phyloP scores from a whole-genome alignment of 129 eudicot species.

The Logfia minima region DNA sequence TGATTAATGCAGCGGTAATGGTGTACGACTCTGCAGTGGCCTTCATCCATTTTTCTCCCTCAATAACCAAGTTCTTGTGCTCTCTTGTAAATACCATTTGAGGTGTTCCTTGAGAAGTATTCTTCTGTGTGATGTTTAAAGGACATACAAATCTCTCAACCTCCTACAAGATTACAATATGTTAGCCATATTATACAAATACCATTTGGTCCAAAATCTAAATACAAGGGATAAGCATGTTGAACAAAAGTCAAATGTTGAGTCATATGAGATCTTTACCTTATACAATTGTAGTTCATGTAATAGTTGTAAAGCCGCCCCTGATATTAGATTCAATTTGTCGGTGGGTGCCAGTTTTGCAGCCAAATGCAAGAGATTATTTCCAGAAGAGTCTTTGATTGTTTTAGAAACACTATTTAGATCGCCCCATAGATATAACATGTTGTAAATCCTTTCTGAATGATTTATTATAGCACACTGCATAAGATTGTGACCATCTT shows the following conservation, averaged over 20 bases:
- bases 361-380: conserved; percentile 15
- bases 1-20: conserved; percentile 17
- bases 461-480: neutral
- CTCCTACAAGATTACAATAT: neutral
- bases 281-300: neutral
- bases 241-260: neutral
- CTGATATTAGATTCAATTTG: neutral
- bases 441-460: neutral
- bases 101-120: neutral
- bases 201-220: neutral
- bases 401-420: neutral
- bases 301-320: conserved; percentile 2
- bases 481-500: conserved; percentile 10
- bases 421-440: neutral
- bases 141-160: neutral
- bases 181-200: neutral
- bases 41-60: conserved; percentile 22
- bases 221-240: no score
- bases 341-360: conserved; percentile 3
- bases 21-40: neutral
- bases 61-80: neutral
- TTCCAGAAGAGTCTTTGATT: neutral
- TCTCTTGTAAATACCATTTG: neutral
- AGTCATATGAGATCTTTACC: neutral
- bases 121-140: neutral